These are phyloP conservation scores for Pugionium dolabratum DNA, from an alignment of 345 rosid genomes.

Conservation along the genomic window DNA sequence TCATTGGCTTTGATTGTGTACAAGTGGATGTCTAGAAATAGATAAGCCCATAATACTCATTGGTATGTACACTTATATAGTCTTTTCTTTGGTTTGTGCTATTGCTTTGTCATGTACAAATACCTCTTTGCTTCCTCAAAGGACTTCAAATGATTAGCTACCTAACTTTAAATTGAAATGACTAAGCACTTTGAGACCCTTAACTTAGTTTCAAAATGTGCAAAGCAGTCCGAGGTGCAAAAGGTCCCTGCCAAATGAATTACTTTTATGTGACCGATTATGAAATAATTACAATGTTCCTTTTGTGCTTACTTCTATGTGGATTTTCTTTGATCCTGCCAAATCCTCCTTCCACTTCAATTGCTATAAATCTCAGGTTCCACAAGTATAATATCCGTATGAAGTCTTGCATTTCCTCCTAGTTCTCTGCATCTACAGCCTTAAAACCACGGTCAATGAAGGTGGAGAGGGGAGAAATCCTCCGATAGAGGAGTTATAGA, in stretches of 20 bases:
- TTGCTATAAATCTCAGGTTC: conserved; percentile 48
- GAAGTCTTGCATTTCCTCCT: conserved; percentile 43
- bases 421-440: conserved; percentile 39
- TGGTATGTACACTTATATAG: no score
- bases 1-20: no score
- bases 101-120: conserved; percentile 36
- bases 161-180: conserved; percentile 39
- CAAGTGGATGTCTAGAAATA: no score
- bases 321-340: conserved; percentile 34
- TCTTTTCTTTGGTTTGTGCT: conserved; percentile 19
- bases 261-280: conserved; percentile 33
- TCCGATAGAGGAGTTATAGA: conserved; percentile 83
- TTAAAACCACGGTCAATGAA: conserved; percentile 47
- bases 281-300: conserved; percentile 45
- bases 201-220: background rate
- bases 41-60: no score
- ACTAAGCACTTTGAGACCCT: conserved; percentile 25
- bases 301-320: conserved; percentile 57
- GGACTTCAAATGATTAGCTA: conserved; percentile 37
- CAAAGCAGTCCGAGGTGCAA: no score
- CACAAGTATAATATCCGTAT: conserved; percentile 31
- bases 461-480: conserved; percentile 74
- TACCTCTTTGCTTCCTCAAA: conserved; percentile 24
- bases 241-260: no score
- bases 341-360: conserved; percentile 14